A percentile compares a stretch with the other conserved stretches of the same genome.
Evolutionary conservation across 2,329 filamentous ascomycete species (phyloP).

Genomic region (Pseudocercospora crystallina): DNA sequence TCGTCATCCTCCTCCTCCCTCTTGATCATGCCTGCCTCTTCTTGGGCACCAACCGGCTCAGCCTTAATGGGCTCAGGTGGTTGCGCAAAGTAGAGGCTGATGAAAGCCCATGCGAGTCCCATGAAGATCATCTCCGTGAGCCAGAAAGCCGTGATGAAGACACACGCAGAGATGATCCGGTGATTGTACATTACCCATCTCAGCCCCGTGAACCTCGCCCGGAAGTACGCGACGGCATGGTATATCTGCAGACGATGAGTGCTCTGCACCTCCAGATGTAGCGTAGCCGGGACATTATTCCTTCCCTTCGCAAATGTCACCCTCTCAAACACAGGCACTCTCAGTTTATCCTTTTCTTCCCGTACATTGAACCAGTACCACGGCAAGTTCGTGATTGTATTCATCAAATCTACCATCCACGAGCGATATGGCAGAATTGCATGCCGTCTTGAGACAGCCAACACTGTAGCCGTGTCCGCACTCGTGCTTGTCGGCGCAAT

Average conservation of each 20-base stretch:
- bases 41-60: slow-evolving; percentile 13
- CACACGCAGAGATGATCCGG: slow-evolving; percentile 65
- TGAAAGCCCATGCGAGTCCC: slow-evolving; percentile 61
- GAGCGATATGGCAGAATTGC: slow-evolving; percentile 79
- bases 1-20: slow-evolving; percentile 21
- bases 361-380: slow-evolving; percentile 68
- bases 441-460: slow-evolving; percentile 63
- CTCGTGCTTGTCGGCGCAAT: slow-evolving; percentile 17
- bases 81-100: slow-evolving; percentile 46
- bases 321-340: slow-evolving; percentile 70
- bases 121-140: slow-evolving; percentile 68
- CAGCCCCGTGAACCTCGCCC: slow-evolving; percentile 70
- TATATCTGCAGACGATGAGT: slow-evolving; percentile 74
- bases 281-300: slow-evolving; percentile 52
- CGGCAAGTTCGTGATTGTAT: slow-evolving; percentile 63
- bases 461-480: slow-evolving; percentile 24
- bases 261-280: slow-evolving; percentile 69
- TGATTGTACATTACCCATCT: slow-evolving; percentile 85
- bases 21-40: slow-evolving; percentile 18
- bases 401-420: slow-evolving; percentile 62
- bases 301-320: slow-evolving; percentile 62
- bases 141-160: slow-evolving; percentile 76
- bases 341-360: slow-evolving; percentile 63
- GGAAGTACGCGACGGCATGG: slow-evolving; percentile 64
- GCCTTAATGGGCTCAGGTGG: slow-evolving; percentile 15